phyloP scores from a whole-genome alignment of 2,329 filamentous ascomycete genomes.

The Hansfordia pulvinata region DNA sequence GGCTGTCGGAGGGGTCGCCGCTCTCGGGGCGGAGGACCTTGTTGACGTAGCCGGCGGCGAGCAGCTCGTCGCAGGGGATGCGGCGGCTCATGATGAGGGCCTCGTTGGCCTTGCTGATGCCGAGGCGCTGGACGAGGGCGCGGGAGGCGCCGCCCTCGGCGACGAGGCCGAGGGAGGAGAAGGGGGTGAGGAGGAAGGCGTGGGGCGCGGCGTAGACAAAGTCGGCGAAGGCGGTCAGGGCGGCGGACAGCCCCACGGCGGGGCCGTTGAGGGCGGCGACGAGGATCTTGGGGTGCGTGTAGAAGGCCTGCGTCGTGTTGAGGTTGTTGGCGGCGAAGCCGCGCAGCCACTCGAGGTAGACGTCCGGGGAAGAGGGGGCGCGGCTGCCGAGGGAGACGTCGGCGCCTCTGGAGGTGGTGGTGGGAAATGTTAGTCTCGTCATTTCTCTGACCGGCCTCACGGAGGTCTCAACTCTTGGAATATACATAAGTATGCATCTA shows the following conservation, averaged over 20 bases:
- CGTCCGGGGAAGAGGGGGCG: conserved; percentile 22
- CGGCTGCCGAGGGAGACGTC: conserved; percentile 50
- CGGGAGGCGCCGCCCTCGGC: conserved; percentile 73
- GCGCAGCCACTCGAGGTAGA: conserved; percentile 44
- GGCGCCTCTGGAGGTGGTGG: conserved; percentile 48
- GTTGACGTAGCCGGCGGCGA: conserved; percentile 72
- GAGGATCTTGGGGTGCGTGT: conserved; percentile 87
- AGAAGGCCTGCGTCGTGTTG: conserved; percentile 80
- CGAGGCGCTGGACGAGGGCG: conserved; percentile 68
- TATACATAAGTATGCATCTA: too few relatives aligned
- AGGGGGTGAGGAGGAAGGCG: conserved; percentile 80
- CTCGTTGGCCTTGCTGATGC: conserved; percentile 75
- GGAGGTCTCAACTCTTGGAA: too few relatives aligned
- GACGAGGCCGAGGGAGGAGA: conserved; percentile 79
- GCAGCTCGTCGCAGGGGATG: conserved; percentile 59
- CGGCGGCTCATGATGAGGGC: conserved; percentile 82
- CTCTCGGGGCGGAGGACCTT: conserved; percentile 52
- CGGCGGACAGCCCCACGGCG: conserved; percentile 76
- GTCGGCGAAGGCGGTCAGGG: conserved; percentile 70
- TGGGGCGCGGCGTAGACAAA: conserved; percentile 81
- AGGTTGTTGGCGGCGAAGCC: conserved; percentile 77
- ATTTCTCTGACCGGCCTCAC: too few relatives aligned
- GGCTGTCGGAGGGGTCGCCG: conserved; percentile 52
- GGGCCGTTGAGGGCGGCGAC: conserved; percentile 87
- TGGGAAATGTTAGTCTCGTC: too few relatives aligned